These are phyloP conservation scores for Xylaria sp. DNA, from an alignment of 2,329 filamentous ascomycete species.

Conservation along the genomic window DNA sequence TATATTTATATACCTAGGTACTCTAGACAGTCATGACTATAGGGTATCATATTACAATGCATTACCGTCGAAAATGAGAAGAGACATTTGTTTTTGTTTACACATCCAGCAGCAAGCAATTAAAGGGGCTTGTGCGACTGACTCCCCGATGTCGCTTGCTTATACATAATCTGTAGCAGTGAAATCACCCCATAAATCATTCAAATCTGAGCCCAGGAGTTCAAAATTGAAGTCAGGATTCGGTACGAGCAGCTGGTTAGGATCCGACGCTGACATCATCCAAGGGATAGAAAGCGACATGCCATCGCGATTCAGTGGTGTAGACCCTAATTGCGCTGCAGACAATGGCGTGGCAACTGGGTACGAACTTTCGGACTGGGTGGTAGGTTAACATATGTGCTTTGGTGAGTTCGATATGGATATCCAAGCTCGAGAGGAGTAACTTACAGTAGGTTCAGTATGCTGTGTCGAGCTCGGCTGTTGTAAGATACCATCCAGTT, in stretches of 20 bases:
- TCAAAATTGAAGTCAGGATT: slow-evolving; percentile 67
- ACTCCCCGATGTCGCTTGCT: background rate
- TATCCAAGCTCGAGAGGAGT: background rate
- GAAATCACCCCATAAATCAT: slow-evolving; percentile 65
- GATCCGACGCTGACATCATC: slow-evolving; percentile 47
- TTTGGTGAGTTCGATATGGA: background rate
- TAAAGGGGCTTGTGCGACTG: background rate
- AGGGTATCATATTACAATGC: slow-evolving; percentile 29
- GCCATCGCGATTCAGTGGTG: slow-evolving; percentile 44
- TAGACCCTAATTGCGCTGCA: slow-evolving; percentile 41
- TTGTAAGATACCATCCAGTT: slow-evolving; percentile 40
- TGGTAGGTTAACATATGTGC: slow-evolving; percentile 44
- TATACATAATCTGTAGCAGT: slow-evolving; percentile 41
- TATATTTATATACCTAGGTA: background rate
- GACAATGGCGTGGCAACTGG: slow-evolving; percentile 46
- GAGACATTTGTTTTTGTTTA: slow-evolving; percentile 20
- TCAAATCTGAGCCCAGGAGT: slow-evolving; percentile 63
- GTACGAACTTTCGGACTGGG: slow-evolving; percentile 57
- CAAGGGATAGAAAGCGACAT: slow-evolving; percentile 50
- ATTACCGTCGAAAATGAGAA: slow-evolving; percentile 25
- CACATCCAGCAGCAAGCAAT: slow-evolving; percentile 8
- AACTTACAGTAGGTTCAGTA: slow-evolving; percentile 50
- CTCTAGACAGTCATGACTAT: background rate
- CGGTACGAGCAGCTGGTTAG: slow-evolving; percentile 52
- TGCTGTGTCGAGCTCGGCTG: slow-evolving; percentile 41